These are phyloP conservation scores for Penstemon eatonii DNA, from an alignment of 257 asterid species.

Conservation along the genomic window DNA sequence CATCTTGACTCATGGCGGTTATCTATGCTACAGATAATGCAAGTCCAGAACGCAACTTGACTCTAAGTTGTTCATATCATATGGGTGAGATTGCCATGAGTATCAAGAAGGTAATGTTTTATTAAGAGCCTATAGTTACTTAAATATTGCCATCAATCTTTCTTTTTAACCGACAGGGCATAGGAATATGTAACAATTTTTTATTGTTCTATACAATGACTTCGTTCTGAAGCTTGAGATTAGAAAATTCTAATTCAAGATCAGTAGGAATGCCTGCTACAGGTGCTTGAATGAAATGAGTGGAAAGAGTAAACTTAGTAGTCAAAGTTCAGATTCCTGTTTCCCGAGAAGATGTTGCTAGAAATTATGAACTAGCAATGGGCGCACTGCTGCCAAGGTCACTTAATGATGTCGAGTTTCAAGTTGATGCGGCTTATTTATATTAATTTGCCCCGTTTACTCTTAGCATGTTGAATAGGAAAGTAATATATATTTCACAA, in stretches of 20 bases:
- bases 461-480: neutral
- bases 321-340: neutral
- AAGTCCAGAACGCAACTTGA: constrained; percentile 89
- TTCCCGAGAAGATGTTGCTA: neutral
- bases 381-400: neutral
- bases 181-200: neutral
- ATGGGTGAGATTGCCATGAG: constrained; percentile 95
- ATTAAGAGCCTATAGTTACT: constrained; percentile 18
- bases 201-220: constrained; percentile 7
- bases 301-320: neutral
- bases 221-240: neutral
- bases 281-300: neutral
- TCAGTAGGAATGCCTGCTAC: no score
- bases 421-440: neutral
- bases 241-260: neutral
- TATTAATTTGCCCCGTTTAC: neutral
- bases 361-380: neutral
- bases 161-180: neutral
- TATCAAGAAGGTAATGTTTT: constrained; percentile 65
- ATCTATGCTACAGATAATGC: constrained; percentile 57
- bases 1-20: constrained; percentile 21
- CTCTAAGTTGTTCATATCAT: constrained; percentile 68
- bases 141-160: constrained; percentile 1
- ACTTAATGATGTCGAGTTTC: neutral
- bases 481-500: neutral